Conservation (phyloP, 1,284 basidiomycete genomes). For the Ustilago sp. region DNA sequence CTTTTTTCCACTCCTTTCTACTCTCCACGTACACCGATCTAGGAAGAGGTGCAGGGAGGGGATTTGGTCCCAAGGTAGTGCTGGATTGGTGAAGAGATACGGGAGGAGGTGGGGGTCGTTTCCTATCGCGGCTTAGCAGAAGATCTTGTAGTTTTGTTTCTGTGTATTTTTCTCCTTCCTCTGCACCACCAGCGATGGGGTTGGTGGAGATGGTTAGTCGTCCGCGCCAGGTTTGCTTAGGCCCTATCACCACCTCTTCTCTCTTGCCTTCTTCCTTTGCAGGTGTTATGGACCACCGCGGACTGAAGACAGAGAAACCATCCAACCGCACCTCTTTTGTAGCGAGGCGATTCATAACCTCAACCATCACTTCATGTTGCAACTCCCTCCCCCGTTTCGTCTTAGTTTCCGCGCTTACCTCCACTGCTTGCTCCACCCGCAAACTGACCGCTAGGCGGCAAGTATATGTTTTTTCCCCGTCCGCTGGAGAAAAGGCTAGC, state of each 20-base stretch:
- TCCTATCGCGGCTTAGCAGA: slow-evolving; percentile 25
- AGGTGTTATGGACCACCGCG: slow-evolving; percentile 11
- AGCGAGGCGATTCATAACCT: slow-evolving; percentile 24
- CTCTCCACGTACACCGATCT: slow-evolving; percentile 10
- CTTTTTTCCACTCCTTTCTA: slow-evolving; percentile 34
- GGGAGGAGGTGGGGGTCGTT: neutral
- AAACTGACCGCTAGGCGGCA: slow-evolving; percentile 30
- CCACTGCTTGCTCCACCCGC: slow-evolving; percentile 28
- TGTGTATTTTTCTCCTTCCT: slow-evolving; percentile 24
- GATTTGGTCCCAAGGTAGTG: neutral
- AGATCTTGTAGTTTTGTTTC: slow-evolving; percentile 37
- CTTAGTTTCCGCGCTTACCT: slow-evolving; percentile 29
- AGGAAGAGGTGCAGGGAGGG: neutral
- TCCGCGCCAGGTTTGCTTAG: slow-evolving; percentile 29
- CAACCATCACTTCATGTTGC: slow-evolving; percentile 26
- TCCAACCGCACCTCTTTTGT: slow-evolving; percentile 19
- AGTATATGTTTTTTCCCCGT: slow-evolving; percentile 36
- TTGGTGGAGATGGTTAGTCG: slow-evolving; percentile 12
- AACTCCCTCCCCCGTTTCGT: slow-evolving; percentile 1
- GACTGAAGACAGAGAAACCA: slow-evolving; percentile 29
- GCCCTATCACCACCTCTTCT: slow-evolving; percentile 12
- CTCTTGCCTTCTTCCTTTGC: neutral
- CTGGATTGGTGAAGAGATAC: neutral
- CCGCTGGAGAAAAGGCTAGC: slow-evolving; percentile 22
- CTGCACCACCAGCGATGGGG: neutral